Base-by-base conservation (phyloP, 2,329 filamentous ascomycete genomes). In the Paracamarosporium sp. region DNA sequence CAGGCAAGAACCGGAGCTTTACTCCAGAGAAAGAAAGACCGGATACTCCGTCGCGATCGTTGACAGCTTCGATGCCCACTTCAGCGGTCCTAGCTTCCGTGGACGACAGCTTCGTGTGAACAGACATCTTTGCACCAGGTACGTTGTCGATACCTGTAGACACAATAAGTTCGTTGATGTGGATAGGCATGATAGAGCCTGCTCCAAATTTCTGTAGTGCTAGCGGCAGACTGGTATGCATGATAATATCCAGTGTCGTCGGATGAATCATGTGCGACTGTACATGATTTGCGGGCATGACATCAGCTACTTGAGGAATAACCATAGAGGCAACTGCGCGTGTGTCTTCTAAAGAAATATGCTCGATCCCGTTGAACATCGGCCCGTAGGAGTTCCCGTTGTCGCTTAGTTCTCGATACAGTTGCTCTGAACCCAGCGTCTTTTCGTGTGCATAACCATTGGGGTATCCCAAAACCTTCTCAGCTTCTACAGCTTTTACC, bases 191-290 rank as follows among this genome's bases (percentile, higher is more conserved):
- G 20, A 44, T 27, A 15, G 36, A 41, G 11, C 38, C 38, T 15
- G 28, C 13, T 12, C 38, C 28, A 24, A 41, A 41, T n/a, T 33
- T 33, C 36, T 41, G 50, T 13, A 22, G 11, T 25, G 33, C 25
- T 28, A 40, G 17, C 20, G 46, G 25, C 11, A 44, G 17, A 9
- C 27, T 33, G 11, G 46, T 43, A 38, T 44, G 53, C 46, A 50
- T 38, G 13, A 56, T 44, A 13, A 35, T 25, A 20, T 56, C 53
- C 15, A 56, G 22, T 4, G 46, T 51, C 17, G 45, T 44, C 4
- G 53, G 53, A 43, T 56, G 53, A 5, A 56, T 44, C 8, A 38
- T 56, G 27, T 56, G 45, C 15, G 45, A 28, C 25, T 56, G 53
- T 6, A 44, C 22, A 4, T 36, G 25, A 20, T 44, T 25, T n/a